phyloP scores from a whole-genome alignment of 2,329 filamentous ascomycete species.

The Monosporascus sp. region DNA sequence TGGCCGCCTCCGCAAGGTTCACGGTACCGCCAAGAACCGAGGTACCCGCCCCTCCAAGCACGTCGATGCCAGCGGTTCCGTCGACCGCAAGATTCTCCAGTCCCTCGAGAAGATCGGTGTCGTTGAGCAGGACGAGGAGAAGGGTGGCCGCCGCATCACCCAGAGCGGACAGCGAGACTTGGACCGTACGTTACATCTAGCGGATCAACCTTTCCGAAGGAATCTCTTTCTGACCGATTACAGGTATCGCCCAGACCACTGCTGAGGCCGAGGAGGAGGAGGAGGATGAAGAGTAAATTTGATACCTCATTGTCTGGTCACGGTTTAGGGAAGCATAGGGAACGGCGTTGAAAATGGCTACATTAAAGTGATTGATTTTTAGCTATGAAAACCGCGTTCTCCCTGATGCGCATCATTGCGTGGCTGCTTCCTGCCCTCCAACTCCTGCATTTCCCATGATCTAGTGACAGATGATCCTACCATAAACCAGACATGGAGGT shows the following conservation, averaged over 20 bases:
- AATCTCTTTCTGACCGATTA: conserved; percentile 5
- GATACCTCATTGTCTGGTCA: conserved; percentile 10
- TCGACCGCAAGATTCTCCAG: conserved; percentile 97
- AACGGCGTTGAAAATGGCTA: conserved; percentile 28
- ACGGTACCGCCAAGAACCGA: conserved; percentile 97
- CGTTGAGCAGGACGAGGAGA: conserved; percentile 94
- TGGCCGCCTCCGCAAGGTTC: conserved; percentile 91
- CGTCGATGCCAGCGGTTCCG: conserved; percentile 88
- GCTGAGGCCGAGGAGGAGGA: conserved; percentile 67
- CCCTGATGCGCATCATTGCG: not conserved
- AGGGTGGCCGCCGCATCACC: conserved; percentile 97
- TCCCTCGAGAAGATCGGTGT: conserved; percentile 99
- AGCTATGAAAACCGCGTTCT: conserved; percentile 1
- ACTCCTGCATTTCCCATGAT: no score
- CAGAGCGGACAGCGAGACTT: conserved; percentile 98
- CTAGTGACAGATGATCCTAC: no score
- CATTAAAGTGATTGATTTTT: conserved; percentile 11
- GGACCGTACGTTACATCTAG: conserved; percentile 57
- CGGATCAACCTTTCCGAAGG: not conserved
- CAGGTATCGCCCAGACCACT: conserved; percentile 73
- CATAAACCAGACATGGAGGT: no score
- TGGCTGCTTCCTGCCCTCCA: not conserved
- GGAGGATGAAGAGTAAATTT: conserved; percentile 59
- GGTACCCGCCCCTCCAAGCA: conserved; percentile 87
- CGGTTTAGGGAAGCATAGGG: conserved; percentile 26